A percentile compares a stretch with the other conserved stretches of the same genome.
Evolutionary conservation across 1,284 basidiomycete genomes (phyloP).

Genomic region (Retiboletus flavoniger): DNA sequence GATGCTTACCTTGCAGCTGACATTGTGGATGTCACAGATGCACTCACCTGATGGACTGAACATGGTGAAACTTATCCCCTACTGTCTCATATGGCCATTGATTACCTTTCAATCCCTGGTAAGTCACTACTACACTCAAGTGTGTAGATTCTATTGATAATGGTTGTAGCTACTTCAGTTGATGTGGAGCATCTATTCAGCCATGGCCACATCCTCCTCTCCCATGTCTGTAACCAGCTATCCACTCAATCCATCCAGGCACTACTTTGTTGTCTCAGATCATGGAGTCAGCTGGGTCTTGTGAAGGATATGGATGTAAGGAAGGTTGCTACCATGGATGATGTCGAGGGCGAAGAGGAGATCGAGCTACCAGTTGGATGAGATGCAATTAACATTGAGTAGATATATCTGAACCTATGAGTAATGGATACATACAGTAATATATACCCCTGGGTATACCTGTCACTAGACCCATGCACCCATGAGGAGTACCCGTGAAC

Average conservation of each 20-base stretch:
- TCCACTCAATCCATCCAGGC: not conserved
- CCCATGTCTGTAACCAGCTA: not conserved
- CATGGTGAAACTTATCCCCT: not conserved
- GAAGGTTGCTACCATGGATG: too few species aligned
- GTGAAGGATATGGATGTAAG: too few species aligned
- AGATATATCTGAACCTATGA: too few species aligned
- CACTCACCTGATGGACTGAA: not conserved
- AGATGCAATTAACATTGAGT: too few species aligned
- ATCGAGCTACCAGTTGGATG: too few species aligned
- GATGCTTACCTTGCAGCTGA: not conserved
- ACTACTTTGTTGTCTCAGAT: not conserved
- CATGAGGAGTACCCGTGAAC: too few species aligned
- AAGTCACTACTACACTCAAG: not conserved
- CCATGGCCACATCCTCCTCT: not conserved
- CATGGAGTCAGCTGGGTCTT: not conserved
- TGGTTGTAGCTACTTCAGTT: not conserved
- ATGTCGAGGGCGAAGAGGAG: too few species aligned
- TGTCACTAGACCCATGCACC: too few species aligned
- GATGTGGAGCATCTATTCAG: not conserved
- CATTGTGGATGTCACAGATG: not conserved
- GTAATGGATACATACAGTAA: too few species aligned
- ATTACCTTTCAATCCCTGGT: not conserved
- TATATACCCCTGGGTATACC: too few species aligned
- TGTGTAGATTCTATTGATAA: not conserved
- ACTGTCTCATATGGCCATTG: not conserved